Conservation (phyloP, 164 flowering plant genomes). For the Malania oleifera region DNA sequence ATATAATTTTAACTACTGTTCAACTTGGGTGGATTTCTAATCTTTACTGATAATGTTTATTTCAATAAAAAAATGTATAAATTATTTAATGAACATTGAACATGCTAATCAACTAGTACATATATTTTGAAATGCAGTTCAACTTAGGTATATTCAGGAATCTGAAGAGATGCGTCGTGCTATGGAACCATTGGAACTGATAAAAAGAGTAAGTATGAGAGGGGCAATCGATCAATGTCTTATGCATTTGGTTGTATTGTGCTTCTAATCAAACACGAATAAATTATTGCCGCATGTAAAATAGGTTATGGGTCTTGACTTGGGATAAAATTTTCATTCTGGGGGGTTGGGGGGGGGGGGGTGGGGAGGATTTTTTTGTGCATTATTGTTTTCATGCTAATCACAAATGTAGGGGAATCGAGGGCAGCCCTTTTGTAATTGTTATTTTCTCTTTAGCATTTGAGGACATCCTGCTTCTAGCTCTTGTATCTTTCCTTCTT, state of each 20-base stretch:
- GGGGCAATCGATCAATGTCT: neutral
- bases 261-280: neutral
- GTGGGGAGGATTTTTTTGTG: neutral
- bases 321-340: neutral
- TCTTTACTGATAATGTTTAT: neutral
- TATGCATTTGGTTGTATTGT: neutral
- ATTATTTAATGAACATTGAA: neutral
- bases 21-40: slow-evolving; percentile 16
- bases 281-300: neutral
- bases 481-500: too few species aligned
- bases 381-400: neutral
- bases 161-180: slow-evolving; percentile 73
- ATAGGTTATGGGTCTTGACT: neutral
- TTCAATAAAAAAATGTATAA: too few species aligned
- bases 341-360: too few species aligned
- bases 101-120: slow-evolving; percentile 1
- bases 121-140: slow-evolving; percentile 37
- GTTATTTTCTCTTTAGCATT: too few species aligned
- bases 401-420: too few species aligned
- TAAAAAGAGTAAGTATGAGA: slow-evolving; percentile 57
- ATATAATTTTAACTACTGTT: slow-evolving; percentile 33
- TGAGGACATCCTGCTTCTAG: too few species aligned
- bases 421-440: too few species aligned
- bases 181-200: slow-evolving; percentile 74
- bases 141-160: slow-evolving; percentile 48